A percentile compares a stretch with the other conserved stretches of the same genome.
Evolutionary conservation across 768 basidiomycete genomes (phyloP).

Genomic region (Artomyces pyxidatus): DNA sequence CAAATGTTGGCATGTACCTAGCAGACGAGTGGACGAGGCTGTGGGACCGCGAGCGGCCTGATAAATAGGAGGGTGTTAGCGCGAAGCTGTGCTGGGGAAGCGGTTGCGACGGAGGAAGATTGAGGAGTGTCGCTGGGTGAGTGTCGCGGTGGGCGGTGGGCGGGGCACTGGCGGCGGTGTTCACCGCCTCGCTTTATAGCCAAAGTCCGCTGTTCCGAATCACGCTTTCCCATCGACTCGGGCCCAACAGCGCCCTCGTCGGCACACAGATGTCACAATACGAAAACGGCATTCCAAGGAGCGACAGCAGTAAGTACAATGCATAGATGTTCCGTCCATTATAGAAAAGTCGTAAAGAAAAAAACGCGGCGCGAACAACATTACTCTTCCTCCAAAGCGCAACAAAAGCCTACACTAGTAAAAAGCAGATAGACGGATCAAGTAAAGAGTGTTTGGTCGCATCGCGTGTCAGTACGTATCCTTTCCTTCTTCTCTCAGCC

Average conservation of each 20-base stretch:
- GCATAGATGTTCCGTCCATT: neutral
- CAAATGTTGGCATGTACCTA: slow-evolving; percentile 49
- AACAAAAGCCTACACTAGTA: neutral
- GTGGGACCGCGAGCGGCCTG: no score
- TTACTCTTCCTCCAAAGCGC: neutral
- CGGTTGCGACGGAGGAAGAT: no score
- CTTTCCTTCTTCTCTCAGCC: neutral
- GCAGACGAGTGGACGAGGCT: no score
- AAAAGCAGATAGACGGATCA: neutral
- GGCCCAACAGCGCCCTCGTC: neutral
- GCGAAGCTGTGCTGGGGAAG: no score
- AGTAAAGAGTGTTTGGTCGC: neutral
- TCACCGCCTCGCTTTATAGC: neutral
- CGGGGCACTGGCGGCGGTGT: no score
- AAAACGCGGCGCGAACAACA: neutral
- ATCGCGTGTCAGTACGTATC: neutral
- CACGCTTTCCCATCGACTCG: neutral
- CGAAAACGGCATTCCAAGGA: slow-evolving; percentile 10
- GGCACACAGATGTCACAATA: neutral
- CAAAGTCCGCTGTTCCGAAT: neutral
- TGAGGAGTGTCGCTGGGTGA: no score
- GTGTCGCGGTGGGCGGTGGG: no score
- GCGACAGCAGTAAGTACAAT: slow-evolving; percentile 11
- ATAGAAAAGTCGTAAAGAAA: neutral
- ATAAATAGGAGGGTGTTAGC: no score